These are phyloP conservation scores for Pythium aristosporum DNA, from an alignment of 352 stramenopile genomes.

Conservation along the genomic window DNA sequence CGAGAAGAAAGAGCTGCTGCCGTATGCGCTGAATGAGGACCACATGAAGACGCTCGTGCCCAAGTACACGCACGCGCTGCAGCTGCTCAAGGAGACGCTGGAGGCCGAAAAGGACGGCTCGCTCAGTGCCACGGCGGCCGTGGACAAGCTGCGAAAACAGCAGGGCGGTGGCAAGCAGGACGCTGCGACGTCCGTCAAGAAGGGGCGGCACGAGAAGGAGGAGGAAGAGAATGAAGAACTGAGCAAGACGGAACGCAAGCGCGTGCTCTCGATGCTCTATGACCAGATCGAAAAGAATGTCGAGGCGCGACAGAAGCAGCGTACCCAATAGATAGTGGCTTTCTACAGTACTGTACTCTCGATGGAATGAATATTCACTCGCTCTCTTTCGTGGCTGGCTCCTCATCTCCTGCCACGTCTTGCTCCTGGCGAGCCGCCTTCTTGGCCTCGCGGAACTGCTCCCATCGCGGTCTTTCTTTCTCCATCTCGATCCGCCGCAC, in stretches of 20 bases:
- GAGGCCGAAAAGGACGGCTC: constrained; percentile 75
- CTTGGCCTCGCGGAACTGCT: constrained; percentile 22
- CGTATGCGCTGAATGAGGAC: constrained; percentile 57
- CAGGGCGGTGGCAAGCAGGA: background rate
- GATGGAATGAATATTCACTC: background rate
- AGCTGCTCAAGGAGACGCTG: constrained; percentile 76
- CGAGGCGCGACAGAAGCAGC: constrained; percentile 34
- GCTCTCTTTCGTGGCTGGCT: background rate
- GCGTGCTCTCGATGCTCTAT: constrained; percentile 52
- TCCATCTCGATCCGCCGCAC: constrained; percentile 69
- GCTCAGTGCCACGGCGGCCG: constrained; percentile 44
- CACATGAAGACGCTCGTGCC: constrained; percentile 84
- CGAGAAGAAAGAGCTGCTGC: constrained; percentile 70
- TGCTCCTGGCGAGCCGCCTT: constrained; percentile 12
- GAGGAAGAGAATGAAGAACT: constrained; percentile 34
- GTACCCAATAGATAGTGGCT: constrained; percentile 30
- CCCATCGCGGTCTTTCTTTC: constrained; percentile 27
- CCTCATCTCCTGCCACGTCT: background rate
- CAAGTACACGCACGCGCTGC: constrained; percentile 65
- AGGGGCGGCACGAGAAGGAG: background rate
- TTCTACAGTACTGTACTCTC: background rate
- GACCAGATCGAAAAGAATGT: constrained; percentile 63
- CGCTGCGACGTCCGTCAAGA: background rate
- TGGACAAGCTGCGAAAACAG: constrained; percentile 15
- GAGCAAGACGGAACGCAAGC: constrained; percentile 47